These are phyloP conservation scores for Cladosporium cucumerinum DNA, from an alignment of 2,329 filamentous ascomycete genomes.

Conservation along the genomic window DNA sequence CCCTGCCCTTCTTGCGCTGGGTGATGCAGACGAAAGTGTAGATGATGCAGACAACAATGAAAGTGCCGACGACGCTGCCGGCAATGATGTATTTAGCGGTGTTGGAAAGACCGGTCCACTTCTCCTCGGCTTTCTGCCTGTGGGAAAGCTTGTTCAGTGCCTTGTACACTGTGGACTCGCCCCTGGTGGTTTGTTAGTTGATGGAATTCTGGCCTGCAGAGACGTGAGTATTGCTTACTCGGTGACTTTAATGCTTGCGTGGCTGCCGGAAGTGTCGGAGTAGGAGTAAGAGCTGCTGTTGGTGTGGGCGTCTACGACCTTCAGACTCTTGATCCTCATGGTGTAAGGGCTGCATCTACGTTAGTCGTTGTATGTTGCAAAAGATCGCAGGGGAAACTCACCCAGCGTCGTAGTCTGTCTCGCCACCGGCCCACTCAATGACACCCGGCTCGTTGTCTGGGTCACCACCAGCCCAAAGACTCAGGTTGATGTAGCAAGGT, in stretches of 20 bases:
- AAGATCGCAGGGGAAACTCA: slow-evolving; percentile 16
- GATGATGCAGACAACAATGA: slow-evolving; percentile 34
- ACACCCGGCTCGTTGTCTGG: slow-evolving; percentile 50
- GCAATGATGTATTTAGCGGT: slow-evolving; percentile 50
- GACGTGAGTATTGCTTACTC: slow-evolving; percentile 34
- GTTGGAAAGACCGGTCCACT: slow-evolving; percentile 43
- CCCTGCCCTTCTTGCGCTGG: slow-evolving; percentile 49
- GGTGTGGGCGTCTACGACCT: slow-evolving; percentile 34
- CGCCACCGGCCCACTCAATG: slow-evolving; percentile 38
- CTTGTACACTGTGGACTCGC: slow-evolving; percentile 31
- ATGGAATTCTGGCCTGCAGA: neutral
- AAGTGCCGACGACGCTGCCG: slow-evolving; percentile 42
- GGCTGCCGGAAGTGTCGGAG: slow-evolving; percentile 39
- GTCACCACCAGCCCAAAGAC: slow-evolving; percentile 88
- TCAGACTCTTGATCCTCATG: slow-evolving; percentile 36
- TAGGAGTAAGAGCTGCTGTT: slow-evolving; percentile 41
- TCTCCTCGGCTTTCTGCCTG: slow-evolving; percentile 40
- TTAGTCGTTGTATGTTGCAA: neutral
- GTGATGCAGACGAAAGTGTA: slow-evolving; percentile 47
- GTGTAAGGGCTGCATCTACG: slow-evolving; percentile 30
- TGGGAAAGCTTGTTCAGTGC: slow-evolving; percentile 40
- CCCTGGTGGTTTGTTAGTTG: slow-evolving; percentile 18
- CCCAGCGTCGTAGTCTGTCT: slow-evolving; percentile 33
- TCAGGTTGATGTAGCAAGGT: slow-evolving; percentile 65
- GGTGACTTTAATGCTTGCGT: slow-evolving; percentile 46